Conservation (phyloP, 2,329 filamentous ascomycete species). For the Epichloe hybrida region DNA sequence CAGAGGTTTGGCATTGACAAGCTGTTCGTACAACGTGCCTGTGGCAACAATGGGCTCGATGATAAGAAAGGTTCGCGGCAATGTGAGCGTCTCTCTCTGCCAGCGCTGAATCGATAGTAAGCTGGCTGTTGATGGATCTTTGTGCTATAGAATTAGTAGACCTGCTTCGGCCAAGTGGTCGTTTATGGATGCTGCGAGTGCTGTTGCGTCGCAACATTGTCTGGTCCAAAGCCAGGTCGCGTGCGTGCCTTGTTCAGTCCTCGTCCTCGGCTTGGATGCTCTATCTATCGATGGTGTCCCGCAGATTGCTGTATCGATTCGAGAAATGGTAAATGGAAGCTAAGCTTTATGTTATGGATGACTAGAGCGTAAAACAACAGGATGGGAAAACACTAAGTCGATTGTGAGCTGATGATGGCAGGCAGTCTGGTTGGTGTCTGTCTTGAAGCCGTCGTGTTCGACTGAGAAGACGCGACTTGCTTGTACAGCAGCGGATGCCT, state of each 20-base stretch:
- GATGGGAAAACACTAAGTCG: background rate
- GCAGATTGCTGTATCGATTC: background rate
- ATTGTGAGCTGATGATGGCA: background rate
- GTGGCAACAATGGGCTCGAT: slow-evolving; percentile 33
- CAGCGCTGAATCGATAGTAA: slow-evolving; percentile 33
- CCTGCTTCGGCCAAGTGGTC: slow-evolving; percentile 36
- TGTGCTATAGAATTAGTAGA: slow-evolving; percentile 32
- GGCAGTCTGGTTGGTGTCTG: background rate
- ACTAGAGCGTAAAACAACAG: background rate
- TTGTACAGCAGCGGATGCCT: background rate
- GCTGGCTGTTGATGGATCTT: slow-evolving; percentile 28
- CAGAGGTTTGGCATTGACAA: slow-evolving; percentile 12
- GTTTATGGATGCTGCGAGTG: slow-evolving; percentile 25
- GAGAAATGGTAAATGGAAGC: background rate
- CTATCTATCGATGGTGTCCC: background rate
- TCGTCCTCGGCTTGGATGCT: background rate
- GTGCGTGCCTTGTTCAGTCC: background rate
- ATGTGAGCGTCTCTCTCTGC: slow-evolving; percentile 47
- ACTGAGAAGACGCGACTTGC: background rate
- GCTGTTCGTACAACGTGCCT: background rate
- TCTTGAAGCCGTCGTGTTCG: background rate
- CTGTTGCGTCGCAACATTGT: slow-evolving; percentile 38
- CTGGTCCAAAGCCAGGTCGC: background rate
- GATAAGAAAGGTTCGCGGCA: slow-evolving; percentile 48
- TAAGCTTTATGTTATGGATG: background rate